Percentiles rank a stretch among this genome's conserved stretches.
phyloP scores from a whole-genome alignment of 495 filamentous ascomycete genomes.

The Penicillium egyptiacum region DNA sequence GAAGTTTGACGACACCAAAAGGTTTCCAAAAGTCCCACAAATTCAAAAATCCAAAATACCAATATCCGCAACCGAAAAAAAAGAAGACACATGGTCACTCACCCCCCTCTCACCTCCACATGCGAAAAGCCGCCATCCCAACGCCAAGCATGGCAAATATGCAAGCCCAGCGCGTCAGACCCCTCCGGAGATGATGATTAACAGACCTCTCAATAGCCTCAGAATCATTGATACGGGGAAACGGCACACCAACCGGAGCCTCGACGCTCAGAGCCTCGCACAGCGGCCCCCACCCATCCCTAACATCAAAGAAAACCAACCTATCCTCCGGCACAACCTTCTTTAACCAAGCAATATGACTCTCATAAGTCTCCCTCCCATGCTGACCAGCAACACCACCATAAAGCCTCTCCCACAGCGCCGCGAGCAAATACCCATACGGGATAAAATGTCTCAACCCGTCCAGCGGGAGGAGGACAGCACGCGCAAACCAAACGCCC shows the following conservation, averaged over 20 bases:
- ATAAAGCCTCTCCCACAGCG: constrained; percentile 19
- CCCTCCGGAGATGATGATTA: constrained; percentile 21
- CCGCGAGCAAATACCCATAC: constrained; percentile 14
- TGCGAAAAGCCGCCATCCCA: constrained; percentile 5
- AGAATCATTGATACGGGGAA: constrained; percentile 41
- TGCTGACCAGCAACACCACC: constrained; percentile 9
- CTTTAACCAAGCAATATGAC: constrained; percentile 35
- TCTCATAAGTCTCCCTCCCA: constrained; percentile 12
- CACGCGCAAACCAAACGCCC: constrained; percentile 17
- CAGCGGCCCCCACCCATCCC: constrained; percentile 51
- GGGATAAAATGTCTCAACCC: constrained; percentile 18
- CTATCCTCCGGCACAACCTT: constrained; percentile 42
- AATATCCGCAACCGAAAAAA: not conserved
- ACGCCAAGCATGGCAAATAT: constrained; percentile 14
- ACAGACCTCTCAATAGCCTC: constrained; percentile 22
- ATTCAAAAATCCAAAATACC: not conserved
- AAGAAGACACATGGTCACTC: not conserved
- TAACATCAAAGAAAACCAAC: constrained; percentile 46
- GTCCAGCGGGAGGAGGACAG: constrained; percentile 15
- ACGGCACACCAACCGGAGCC: constrained; percentile 33
- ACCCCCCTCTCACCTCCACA: constrained; percentile 9
- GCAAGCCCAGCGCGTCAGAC: constrained; percentile 22
- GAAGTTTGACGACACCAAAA: not conserved
- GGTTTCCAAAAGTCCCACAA: not conserved
- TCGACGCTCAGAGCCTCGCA: constrained; percentile 47